Evolutionary conservation across 257 asterid genomes (phyloP), one percentile per base, ranked within the genome.

Genomic region (Solanum chilense): DNA sequence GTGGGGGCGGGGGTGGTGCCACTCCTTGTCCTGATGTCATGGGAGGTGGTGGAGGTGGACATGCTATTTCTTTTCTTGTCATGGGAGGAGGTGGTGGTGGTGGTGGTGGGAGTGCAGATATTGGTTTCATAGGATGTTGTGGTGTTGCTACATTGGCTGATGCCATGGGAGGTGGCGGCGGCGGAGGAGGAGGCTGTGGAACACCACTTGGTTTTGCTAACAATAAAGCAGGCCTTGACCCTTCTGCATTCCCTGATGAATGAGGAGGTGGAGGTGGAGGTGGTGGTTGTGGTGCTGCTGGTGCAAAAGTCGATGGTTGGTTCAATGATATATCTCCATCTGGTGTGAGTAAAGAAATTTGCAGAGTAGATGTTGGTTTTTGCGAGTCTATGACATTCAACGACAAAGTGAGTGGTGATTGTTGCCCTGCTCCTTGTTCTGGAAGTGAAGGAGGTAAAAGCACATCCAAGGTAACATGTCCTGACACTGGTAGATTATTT

Each of bases 251-350:
- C 78, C 31, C 42, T 42, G 87, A 68, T 84, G 66, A 70, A 84
- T 47, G 85, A 90, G 73, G 87, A 7, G 90, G 88, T 29, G 92
- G 89, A 12, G 93, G 93, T 1, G 93, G 88, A 11, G 90, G 88
- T 6, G 89, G 27, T 74, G 88, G 86, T 21, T 84, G 89, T 35
- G 81, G 87, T 44, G 86, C 87, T 16, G 89, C 83, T 27, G 86
- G 87, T 33, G 78, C 31, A 7, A 66, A 52, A 58, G 73, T 58
- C 45, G 18, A 66, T 77, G 27, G 60, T 33, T 75, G 85, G 68
- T 80, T 44, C 29, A 39, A 25, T 85, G 82, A 41, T 69, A 25
- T 39, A 2, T 60, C 37, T 37, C 49, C 66, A 49, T 35, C 66
- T 77, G 88, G 41, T 44, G 70, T n/a, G 7, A 20, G 31, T 44